phyloP scores from a whole-genome alignment of 2,329 filamentous ascomycete species.

The Monilinia aucupariae region DNA sequence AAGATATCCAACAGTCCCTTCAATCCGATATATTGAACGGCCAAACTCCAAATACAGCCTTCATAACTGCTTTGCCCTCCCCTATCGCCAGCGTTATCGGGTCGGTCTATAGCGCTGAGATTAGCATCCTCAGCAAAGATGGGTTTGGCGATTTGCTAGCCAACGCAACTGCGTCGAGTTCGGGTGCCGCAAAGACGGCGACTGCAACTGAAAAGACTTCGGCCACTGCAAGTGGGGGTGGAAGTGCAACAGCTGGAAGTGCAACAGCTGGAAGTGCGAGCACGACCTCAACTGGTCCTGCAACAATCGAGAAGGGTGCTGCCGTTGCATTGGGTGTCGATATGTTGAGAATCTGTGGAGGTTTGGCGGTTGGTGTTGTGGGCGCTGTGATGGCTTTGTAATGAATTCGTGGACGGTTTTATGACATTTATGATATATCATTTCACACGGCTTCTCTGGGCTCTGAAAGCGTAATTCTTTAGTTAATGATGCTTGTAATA shows the following conservation, averaged over 20 bases:
- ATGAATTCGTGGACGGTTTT: background rate
- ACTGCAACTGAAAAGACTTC: background rate
- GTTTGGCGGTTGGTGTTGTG: slow-evolving; percentile 14
- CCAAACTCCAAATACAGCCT: background rate
- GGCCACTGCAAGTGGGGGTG: background rate
- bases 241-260: background rate
- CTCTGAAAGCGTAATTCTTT: background rate
- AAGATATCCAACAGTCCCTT: slow-evolving; percentile 6
- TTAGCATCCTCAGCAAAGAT: slow-evolving; percentile 15
- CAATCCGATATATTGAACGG: background rate
- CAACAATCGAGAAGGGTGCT: background rate
- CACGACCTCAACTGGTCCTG: background rate
- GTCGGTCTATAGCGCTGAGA: slow-evolving; percentile 15
- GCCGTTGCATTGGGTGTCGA: background rate
- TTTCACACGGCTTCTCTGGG: no score
- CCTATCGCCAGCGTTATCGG: slow-evolving; percentile 11
- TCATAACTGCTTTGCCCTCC: slow-evolving; percentile 16
- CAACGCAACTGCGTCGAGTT: slow-evolving; percentile 2
- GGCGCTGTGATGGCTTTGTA: slow-evolving; percentile 17
- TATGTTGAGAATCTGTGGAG: background rate
- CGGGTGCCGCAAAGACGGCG: background rate
- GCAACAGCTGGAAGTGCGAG: background rate
- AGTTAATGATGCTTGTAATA: background rate
- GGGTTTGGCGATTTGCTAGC: slow-evolving; percentile 5
- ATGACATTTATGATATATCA: background rate